Conservation (phyloP, 1,139 yeast species). For the Hansenula lynferdii region DNA sequence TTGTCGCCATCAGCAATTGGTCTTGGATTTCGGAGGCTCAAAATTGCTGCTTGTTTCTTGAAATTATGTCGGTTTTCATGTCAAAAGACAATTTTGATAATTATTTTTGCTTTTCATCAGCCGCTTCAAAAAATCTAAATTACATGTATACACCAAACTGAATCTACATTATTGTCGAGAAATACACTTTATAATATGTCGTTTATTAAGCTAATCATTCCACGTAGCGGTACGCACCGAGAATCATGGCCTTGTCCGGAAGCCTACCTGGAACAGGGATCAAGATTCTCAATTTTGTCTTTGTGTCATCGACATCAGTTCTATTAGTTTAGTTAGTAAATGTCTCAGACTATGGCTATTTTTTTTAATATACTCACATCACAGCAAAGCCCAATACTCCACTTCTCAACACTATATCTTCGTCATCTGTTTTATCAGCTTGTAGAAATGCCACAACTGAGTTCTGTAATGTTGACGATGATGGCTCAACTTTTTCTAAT, state of each 20-base stretch:
- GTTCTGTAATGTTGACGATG: slow-evolving; percentile 58
- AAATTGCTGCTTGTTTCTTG: too few relatives aligned
- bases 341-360: slow-evolving; percentile 5
- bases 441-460: slow-evolving; percentile 71
- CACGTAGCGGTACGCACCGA: slow-evolving; percentile 66
- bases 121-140: too few relatives aligned
- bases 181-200: too few relatives aligned
- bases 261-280: slow-evolving; percentile 86
- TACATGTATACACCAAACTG: too few relatives aligned
- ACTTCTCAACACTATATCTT: slow-evolving; percentile 47
- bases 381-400: slow-evolving; percentile 64
- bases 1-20: not conserved
- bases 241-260: slow-evolving; percentile 62
- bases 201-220: too few relatives aligned
- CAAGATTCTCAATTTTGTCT: slow-evolving; percentile 64
- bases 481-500: slow-evolving; percentile 40
- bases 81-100: too few relatives aligned
- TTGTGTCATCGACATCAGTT: slow-evolving; percentile 63
- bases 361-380: slow-evolving; percentile 8
- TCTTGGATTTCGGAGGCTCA: not conserved
- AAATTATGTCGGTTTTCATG: too few relatives aligned
- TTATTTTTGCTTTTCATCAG: too few relatives aligned
- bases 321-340: slow-evolving; percentile 19
- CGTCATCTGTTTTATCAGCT: slow-evolving; percentile 47
- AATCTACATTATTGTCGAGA: too few relatives aligned